Percentiles rank a stretch among this genome's conserved stretches.
phyloP scores from a whole-genome alignment of 768 basidiomycete species.

The Candolleomyces efflorescens region DNA sequence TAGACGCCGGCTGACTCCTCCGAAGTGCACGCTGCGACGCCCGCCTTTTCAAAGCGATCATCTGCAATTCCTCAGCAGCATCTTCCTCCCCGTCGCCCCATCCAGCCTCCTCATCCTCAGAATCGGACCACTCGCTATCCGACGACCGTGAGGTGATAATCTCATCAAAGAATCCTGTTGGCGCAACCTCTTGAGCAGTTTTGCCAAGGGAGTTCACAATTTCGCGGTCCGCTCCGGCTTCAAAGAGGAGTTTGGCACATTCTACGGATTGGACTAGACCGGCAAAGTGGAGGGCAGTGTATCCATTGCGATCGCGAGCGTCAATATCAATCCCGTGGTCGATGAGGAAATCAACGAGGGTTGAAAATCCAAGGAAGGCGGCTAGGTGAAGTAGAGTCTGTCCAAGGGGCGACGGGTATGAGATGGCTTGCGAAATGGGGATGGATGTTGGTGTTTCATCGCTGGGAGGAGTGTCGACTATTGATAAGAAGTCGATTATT shows the following conservation, averaged over 20 bases:
- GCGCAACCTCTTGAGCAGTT: conserved; percentile 59
- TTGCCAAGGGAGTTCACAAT: conserved; percentile 71
- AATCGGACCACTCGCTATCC: conserved; percentile 33
- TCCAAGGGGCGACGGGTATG: conserved; percentile 62
- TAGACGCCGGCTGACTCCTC: conserved; percentile 21
- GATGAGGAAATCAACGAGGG: conserved; percentile 70
- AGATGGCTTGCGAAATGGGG: conserved; percentile 55
- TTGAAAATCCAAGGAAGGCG: conserved; percentile 68
- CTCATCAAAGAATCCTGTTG: conserved; percentile 41
- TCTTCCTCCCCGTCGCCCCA: conserved; percentile 17
- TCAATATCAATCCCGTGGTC: conserved; percentile 74
- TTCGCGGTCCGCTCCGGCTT: conserved; percentile 75
- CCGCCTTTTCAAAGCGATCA: conserved; percentile 28
- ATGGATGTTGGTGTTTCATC: conserved; percentile 35
- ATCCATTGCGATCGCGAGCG: conserved; percentile 83
- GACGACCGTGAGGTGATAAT: conserved; percentile 20
- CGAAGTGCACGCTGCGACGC: conserved; percentile 29
- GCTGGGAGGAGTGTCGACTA: conserved; percentile 65
- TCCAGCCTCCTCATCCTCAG: conserved; percentile 46
- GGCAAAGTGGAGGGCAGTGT: conserved; percentile 86
- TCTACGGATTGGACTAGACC: conserved; percentile 58
- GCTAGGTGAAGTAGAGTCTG: conserved; percentile 92
- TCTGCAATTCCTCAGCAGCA: conserved; percentile 24
- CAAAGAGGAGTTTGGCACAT: conserved; percentile 65
- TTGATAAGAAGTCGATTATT: conserved; percentile 74